Evolutionary conservation across 75 land plant species (phyloP).

Genomic region (Sequoia sempervirens): DNA sequence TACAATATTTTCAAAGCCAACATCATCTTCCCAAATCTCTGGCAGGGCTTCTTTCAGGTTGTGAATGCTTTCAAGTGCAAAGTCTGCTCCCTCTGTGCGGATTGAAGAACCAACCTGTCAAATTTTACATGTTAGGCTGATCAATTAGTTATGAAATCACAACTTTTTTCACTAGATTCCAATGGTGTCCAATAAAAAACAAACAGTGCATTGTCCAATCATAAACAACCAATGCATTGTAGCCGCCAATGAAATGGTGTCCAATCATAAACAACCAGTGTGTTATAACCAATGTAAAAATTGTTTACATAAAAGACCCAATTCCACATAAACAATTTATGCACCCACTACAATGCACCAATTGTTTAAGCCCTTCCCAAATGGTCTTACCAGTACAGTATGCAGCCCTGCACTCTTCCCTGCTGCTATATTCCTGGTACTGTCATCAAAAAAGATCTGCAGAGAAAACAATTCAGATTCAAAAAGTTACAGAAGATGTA

Average conservation of each 20-base stretch:
- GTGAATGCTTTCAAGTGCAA: conserved; percentile 33
- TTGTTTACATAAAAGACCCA: neutral
- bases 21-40: conserved; percentile 23
- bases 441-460: conserved; percentile 44
- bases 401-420: conserved; percentile 29
- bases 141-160: neutral
- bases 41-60: conserved; percentile 29
- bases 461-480: neutral
- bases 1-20: neutral
- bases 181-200: too few species aligned
- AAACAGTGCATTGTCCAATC: too few species aligned
- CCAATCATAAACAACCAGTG: neutral
- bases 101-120: conserved; percentile 18
- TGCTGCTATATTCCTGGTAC: conserved; percentile 30
- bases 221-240: too few species aligned
- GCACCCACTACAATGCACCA: too few species aligned
- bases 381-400: conserved; percentile 28
- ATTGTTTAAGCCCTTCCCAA: neutral
- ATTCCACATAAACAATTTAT: too few species aligned
- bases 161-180: too few species aligned
- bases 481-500: neutral
- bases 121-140: neutral
- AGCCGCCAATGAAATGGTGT: neutral
- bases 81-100: conserved; percentile 29
- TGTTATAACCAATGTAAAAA: neutral